Evolutionary conservation across 164 flowering plant genomes (phyloP), one percentile per base, ranked within the genome.

Genomic region (Malania oleifera): DNA sequence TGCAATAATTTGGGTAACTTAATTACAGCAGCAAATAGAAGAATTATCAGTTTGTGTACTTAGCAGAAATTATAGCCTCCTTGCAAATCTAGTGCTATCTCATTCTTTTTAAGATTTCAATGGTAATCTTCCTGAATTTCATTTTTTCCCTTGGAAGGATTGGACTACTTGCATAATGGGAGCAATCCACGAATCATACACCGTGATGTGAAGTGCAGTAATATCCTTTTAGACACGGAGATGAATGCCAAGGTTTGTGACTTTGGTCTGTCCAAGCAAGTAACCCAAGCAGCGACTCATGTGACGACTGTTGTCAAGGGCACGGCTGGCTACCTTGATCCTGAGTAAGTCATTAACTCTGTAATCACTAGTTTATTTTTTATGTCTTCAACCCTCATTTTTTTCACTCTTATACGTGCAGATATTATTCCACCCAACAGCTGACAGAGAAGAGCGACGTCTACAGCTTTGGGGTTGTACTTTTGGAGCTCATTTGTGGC

Each of bases 401-500:
- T 49, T 40, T 74, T 31, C 28, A 29, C 46, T n/a, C n/a, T 50
- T 61, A 44, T 35, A 18, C 59, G 13, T 63, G 65, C 86, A 89
- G 97, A 68, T 89, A 89, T 43, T 87, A 83, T 66, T 71, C 92
- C 40, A 85, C 95, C 49, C 86, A 77, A 68, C 97, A 89, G 65
- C 73, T 89, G 40, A 89, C 91, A 8, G 95, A 89, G 73, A 89
- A 89, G 70, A 89, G 97, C 56, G 97, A 89, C 34, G 74, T 89
- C 53, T 89, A 87, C 51, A 89, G 97, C 76, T 87, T 89, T 58
- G 97, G 97, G 4, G 95, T 89, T 57, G 95, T 89, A 52, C 91
- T 89, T 67, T 60, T 89, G 55, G 97, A 89, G 77, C 87, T 89
- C 63, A 87, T 89, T 54, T 89, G 95, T 73, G 97, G 97, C 29